Conservation (phyloP, 2,329 filamentous ascomycete species). For the Pseudogymnoascus sp. region DNA sequence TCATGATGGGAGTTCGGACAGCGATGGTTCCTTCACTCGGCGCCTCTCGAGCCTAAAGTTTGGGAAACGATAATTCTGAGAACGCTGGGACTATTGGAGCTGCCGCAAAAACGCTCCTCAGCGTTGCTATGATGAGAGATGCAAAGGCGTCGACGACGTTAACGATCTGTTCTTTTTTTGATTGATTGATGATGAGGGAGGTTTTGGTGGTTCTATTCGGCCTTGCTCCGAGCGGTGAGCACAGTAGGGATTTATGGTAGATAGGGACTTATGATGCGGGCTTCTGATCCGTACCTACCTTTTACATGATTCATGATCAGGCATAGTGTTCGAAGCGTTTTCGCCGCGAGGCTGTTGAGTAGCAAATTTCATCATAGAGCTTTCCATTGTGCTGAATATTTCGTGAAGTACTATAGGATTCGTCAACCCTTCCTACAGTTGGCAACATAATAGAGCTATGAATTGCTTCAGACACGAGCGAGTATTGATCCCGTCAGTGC, state of each 20-base stretch:
- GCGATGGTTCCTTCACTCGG: slow-evolving; percentile 2
- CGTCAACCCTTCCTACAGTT: not conserved
- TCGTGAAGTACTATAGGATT: not conserved
- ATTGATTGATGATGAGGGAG: slow-evolving; percentile 10
- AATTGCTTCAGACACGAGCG: not conserved
- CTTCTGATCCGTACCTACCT: slow-evolving; percentile 9
- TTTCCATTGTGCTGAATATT: slow-evolving; percentile 1
- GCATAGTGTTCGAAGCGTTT: slow-evolving; percentile 11
- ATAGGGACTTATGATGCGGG: slow-evolving; percentile 6
- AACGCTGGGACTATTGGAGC: slow-evolving; percentile 6
- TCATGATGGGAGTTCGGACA: slow-evolving; percentile 4
- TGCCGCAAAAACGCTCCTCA: not conserved
- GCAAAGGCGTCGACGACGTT: slow-evolving; percentile 10
- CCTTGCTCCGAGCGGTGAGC: not conserved
- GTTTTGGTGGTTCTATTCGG: slow-evolving; percentile 3
- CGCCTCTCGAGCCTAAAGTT: not conserved
- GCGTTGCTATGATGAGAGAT: slow-evolving; percentile 9
- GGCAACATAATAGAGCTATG: not conserved
- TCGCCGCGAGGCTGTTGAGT: not conserved
- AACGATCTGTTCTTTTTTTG: slow-evolving; percentile 12
- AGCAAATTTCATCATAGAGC: slow-evolving; percentile 10
- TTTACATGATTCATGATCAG: slow-evolving; percentile 12
- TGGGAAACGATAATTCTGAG: slow-evolving; percentile 10
- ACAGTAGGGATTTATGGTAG: slow-evolving; percentile 11
- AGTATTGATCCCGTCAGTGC: not conserved